Percentiles rank a stretch among this genome's conserved stretches.
These are phyloP conservation scores for Oropetium thomaeum DNA, from an alignment of 176 grass and related monocot species.

Conservation along the genomic window DNA sequence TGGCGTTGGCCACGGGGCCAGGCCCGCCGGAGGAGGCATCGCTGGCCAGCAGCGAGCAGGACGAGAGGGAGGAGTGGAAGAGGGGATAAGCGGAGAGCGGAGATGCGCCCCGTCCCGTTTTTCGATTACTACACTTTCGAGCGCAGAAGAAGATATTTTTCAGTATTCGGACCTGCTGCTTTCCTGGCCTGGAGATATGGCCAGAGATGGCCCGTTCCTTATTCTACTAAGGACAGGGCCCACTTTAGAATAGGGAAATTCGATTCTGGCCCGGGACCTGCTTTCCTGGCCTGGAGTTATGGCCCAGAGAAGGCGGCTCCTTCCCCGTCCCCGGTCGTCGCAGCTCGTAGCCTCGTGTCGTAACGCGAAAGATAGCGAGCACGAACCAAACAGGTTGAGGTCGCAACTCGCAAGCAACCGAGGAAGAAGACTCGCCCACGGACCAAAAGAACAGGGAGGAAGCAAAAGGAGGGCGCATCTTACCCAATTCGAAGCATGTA, in stretches of 20 bases:
- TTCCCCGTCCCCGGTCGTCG: not conserved
- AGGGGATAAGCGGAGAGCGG: slow-evolving; percentile 24
- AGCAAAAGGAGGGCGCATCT: not conserved
- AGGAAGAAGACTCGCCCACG: not conserved
- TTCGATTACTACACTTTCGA: not conserved
- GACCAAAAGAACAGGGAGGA: not conserved
- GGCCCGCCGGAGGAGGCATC: slow-evolving; percentile 44
- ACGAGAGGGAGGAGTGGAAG: not conserved
- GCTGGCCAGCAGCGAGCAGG: slow-evolving; percentile 24
- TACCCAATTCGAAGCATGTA: slow-evolving; percentile 46
- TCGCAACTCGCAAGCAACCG: not conserved
- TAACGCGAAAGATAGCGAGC: not conserved
- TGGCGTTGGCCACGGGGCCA: slow-evolving; percentile 32
- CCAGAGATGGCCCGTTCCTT: not conserved
- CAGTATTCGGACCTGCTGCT: not conserved
- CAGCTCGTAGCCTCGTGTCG: not conserved
- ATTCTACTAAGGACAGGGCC: not conserved
- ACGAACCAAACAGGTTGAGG: not conserved
- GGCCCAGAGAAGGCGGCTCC: not conserved
- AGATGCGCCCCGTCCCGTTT: not conserved
- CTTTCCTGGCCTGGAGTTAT: no score
- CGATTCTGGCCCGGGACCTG: not conserved
- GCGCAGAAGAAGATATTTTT: not conserved
- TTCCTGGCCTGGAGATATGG: not conserved
- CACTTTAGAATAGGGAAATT: not conserved